A percentile compares a stretch with the other conserved stretches of the same genome.
These are phyloP conservation scores for Lophiostoma macrostomum DNA, from an alignment of 495 filamentous ascomycete genomes.

Conservation along the genomic window DNA sequence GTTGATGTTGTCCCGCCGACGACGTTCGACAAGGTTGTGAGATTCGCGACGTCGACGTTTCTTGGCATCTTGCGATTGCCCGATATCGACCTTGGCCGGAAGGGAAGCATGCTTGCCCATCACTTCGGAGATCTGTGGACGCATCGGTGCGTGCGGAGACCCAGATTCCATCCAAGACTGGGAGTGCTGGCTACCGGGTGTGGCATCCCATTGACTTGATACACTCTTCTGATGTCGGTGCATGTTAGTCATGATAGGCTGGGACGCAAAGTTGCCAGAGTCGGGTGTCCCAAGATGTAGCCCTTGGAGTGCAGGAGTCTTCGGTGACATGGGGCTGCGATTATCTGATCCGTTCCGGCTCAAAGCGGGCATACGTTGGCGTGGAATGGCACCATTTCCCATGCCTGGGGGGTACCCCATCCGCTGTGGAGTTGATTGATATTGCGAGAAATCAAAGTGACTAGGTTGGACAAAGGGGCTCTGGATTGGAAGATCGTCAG, in stretches of 20 bases:
- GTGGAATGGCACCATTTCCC: conserved; percentile 17
- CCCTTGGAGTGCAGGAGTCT: conserved; percentile 59
- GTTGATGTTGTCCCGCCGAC: conserved; percentile 96
- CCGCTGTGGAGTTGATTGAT: conserved; percentile 44
- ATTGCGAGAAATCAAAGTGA: conserved; percentile 71
- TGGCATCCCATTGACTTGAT: conserved; percentile 78
- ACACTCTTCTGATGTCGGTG: conserved; percentile 79
- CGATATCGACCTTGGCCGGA: conserved; percentile 62
- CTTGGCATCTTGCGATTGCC: conserved; percentile 82
- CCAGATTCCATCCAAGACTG: conserved; percentile 75
- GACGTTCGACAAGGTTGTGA: conserved; percentile 92
- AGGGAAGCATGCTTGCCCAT: conserved; percentile 68
- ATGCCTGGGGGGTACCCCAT: conserved; percentile 42
- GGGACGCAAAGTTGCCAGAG: conserved; percentile 66
- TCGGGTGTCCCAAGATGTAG: conserved; percentile 62
- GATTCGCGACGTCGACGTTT: conserved; percentile 84
- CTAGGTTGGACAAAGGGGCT: conserved; percentile 71
- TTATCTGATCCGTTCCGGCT: conserved; percentile 67
- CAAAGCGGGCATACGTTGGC: conserved; percentile 47
- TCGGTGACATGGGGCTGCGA: conserved; percentile 76
- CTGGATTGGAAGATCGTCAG: conserved; percentile 81
- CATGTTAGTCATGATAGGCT: conserved; percentile 62
- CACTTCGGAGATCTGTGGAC: conserved; percentile 66
- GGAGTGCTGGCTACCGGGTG: conserved; percentile 71
- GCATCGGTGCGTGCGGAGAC: conserved; percentile 47